These are phyloP conservation scores for Hymenoscyphus fructigenus DNA, from an alignment of 2,329 filamentous ascomycete genomes.

Conservation along the genomic window DNA sequence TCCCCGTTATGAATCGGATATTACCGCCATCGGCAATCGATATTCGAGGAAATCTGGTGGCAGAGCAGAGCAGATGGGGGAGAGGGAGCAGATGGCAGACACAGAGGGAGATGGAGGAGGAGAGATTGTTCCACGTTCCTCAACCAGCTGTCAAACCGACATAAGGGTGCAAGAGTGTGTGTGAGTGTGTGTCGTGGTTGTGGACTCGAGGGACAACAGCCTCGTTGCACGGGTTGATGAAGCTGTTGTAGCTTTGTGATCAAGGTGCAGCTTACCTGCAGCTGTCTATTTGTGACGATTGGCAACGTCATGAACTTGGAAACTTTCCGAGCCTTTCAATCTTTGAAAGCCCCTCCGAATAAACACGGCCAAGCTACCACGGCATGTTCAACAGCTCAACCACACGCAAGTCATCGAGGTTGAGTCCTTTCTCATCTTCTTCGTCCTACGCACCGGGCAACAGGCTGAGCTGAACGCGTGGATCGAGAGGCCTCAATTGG, in stretches of 20 bases:
- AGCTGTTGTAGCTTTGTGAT: not conserved
- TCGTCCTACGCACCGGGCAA: not conserved
- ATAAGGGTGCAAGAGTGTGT: not conserved
- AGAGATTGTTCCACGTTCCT: constrained; percentile 6
- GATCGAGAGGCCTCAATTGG: constrained; percentile 6
- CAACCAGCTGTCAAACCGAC: constrained; percentile 6
- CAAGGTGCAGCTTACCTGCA: not conserved
- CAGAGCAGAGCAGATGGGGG: not conserved
- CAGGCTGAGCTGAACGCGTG: constrained; percentile 6
- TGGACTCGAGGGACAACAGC: not conserved
- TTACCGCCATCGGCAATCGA: not conserved
- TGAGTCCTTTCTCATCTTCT: not conserved
- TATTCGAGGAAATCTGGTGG: not conserved
- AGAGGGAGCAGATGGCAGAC: not conserved
- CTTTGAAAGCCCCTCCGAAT: not conserved
- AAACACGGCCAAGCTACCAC: not conserved
- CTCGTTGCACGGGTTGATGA: not conserved
- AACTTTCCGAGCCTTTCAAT: not conserved
- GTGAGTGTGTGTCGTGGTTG: constrained; percentile 1
- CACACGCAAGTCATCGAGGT: not conserved
- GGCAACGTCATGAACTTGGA: not conserved
- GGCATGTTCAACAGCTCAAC: not conserved
- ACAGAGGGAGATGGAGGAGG: not conserved
- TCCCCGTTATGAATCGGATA: not conserved
- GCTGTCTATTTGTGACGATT: not conserved